Conservation (phyloP, 2,329 filamentous ascomycete species). For the Xylaria sp. region DNA sequence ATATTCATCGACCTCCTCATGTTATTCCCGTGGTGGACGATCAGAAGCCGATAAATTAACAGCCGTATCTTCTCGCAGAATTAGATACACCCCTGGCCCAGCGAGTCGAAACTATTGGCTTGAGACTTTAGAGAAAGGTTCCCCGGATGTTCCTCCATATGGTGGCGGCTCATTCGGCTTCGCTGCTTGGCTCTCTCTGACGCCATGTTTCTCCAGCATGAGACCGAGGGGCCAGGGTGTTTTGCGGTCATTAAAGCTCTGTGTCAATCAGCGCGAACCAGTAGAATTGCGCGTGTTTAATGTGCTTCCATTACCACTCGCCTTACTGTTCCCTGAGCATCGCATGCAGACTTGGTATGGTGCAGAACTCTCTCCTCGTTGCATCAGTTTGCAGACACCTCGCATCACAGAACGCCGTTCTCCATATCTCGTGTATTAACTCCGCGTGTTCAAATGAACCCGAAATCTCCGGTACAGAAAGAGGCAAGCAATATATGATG, state of each 20-base stretch:
- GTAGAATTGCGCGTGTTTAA: background rate
- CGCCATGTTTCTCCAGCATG: background rate
- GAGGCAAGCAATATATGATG: background rate
- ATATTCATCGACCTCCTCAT: background rate
- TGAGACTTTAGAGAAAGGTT: background rate
- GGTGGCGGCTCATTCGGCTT: background rate
- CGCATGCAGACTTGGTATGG: slow-evolving; percentile 4
- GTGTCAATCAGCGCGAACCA: background rate
- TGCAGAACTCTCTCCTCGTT: background rate
- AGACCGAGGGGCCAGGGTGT: background rate
- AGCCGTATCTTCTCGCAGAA: background rate
- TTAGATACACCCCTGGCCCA: background rate
- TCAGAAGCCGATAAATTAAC: background rate
- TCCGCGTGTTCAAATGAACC: slow-evolving; percentile 3
- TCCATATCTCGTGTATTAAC: slow-evolving; percentile 3
- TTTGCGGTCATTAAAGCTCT: background rate
- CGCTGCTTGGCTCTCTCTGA: background rate
- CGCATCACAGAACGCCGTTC: slow-evolving; percentile 15
- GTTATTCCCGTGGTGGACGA: background rate
- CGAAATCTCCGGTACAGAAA: slow-evolving; percentile 1
- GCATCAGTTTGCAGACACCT: slow-evolving; percentile 12
- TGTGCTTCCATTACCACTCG: background rate
- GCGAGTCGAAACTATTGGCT: background rate
- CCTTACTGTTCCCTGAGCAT: background rate
- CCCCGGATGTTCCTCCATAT: background rate